Conservation (phyloP, 805 yeast species). For the Kodamaea kaohsiungensis region DNA sequence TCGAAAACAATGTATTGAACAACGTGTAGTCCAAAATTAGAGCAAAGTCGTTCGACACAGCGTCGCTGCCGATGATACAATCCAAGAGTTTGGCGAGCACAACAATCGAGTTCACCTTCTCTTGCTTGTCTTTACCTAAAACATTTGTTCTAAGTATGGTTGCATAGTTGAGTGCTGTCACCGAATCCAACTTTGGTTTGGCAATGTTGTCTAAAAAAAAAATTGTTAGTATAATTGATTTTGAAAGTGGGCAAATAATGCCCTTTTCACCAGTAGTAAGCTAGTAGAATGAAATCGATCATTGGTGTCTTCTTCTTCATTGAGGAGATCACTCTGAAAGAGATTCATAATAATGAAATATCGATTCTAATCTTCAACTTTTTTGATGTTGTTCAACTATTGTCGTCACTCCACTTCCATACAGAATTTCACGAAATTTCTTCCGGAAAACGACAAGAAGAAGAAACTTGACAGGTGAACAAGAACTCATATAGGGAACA, state of each 20-base stretch:
- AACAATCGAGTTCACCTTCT: constrained; percentile 52
- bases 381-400: not conserved
- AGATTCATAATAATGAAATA: too few species aligned
- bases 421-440: not conserved
- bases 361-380: too few species aligned
- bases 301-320: too few species aligned
- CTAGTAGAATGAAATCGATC: too few species aligned
- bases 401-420: not conserved
- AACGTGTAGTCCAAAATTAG: constrained; percentile 41
- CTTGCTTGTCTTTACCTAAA: constrained; percentile 49
- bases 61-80: constrained; percentile 39
- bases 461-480: too few species aligned
- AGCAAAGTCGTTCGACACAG: constrained; percentile 35
- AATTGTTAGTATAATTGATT: constrained; percentile 2
- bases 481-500: constrained; percentile 13
- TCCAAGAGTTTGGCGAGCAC: constrained; percentile 56
- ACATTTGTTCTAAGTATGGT: constrained; percentile 42
- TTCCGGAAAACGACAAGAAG: not conserved
- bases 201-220: constrained; percentile 21
- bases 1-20: constrained; percentile 41
- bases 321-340: too few species aligned
- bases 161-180: constrained; percentile 36
- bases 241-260: too few species aligned
- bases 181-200: constrained; percentile 32
- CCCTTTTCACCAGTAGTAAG: too few species aligned